Evolutionary conservation across 169 alveolate genomes (phyloP).

Genomic region (Prorocentrum cordatum): DNA sequence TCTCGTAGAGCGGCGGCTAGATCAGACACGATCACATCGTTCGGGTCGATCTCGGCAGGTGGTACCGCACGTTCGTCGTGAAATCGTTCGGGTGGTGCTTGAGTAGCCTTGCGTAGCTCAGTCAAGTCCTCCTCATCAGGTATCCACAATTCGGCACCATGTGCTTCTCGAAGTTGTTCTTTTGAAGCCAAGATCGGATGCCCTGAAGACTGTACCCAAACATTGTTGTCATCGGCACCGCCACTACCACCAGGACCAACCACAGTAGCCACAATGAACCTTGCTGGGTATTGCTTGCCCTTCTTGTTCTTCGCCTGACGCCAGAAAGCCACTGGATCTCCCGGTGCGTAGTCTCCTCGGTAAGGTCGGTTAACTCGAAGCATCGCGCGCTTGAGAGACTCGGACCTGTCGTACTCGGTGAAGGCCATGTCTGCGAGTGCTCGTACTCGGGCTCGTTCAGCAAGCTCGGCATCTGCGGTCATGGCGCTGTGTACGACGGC

Average conservation of each 20-base stretch:
- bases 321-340: constrained; percentile 16
- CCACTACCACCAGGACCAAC: background rate
- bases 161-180: background rate
- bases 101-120: too few species aligned
- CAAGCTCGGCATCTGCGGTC: background rate
- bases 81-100: too few species aligned
- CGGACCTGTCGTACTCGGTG: background rate
- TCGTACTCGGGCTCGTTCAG: background rate
- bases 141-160: constrained; percentile 17
- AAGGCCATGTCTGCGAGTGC: background rate
- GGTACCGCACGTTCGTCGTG: too few species aligned
- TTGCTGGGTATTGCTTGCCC: background rate
- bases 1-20: too few species aligned
- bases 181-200: background rate
- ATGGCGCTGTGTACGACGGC: background rate
- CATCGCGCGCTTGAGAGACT: background rate
- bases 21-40: too few species aligned
- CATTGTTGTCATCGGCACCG: background rate
- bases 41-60: too few species aligned
- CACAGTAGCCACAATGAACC: background rate
- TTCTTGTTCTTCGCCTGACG: background rate
- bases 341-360: background rate
- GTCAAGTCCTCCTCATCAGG: too few species aligned
- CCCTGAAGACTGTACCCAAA: background rate
- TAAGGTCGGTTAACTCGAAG: background rate